Conservation (phyloP, 2,329 filamentous ascomycete species). For the Oidium heveae region DNA sequence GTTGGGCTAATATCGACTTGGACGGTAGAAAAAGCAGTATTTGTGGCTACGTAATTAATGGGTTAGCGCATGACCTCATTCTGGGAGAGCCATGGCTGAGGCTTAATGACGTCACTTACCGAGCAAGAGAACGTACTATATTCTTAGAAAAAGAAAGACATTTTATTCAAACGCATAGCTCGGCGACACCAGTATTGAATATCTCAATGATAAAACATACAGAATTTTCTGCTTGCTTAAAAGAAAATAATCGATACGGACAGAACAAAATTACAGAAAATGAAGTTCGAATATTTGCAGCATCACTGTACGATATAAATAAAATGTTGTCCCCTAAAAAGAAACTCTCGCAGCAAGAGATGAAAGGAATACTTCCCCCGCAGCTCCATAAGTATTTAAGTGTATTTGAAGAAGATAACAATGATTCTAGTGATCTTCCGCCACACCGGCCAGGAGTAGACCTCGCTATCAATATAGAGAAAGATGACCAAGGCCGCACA, state of each 20-base stretch:
- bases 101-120: not conserved
- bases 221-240: not conserved
- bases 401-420: not conserved
- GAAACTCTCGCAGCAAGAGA: not conserved
- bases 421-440: not conserved
- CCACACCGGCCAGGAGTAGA: not conserved
- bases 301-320: not conserved
- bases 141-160: not conserved
- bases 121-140: not conserved
- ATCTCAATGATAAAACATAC: not conserved
- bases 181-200: not conserved
- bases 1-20: not conserved
- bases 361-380: not conserved
- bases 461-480: not conserved
- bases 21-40: not conserved
- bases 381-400: not conserved
- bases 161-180: not conserved
- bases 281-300: not conserved
- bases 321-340: not conserved
- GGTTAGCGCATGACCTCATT: not conserved
- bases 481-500: not conserved
- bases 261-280: not conserved
- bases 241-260: too few species aligned
- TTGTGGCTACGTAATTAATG: not conserved
- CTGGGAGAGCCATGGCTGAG: not conserved